These are phyloP conservation scores for Prosopis cineraria DNA, from an alignment of 306 rosid genomes.

Conservation along the genomic window DNA sequence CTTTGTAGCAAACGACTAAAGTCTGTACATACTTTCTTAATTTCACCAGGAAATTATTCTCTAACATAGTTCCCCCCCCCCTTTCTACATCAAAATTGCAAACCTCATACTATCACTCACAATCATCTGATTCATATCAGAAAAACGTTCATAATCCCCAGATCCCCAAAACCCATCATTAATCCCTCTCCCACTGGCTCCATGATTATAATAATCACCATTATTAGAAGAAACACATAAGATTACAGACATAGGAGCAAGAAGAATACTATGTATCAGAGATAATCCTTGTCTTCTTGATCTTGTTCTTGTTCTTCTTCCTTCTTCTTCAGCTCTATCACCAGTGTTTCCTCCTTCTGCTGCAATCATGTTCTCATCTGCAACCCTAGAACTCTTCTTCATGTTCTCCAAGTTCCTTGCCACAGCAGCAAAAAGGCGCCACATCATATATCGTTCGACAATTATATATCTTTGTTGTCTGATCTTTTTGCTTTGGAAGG, in stretches of 20 bases:
- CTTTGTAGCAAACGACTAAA: neutral
- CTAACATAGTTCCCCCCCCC: neutral
- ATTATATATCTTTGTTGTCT: neutral
- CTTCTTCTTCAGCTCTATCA: conserved; percentile 22
- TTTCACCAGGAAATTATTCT: neutral
- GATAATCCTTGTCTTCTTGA: conserved; percentile 59
- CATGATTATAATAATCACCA: neutral
- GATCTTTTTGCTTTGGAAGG: neutral
- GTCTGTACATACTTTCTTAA: neutral
- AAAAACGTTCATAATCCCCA: conserved; percentile 60
- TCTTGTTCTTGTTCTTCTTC: conserved; percentile 40
- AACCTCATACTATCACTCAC: conserved; percentile 86
- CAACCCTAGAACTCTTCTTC: conserved; percentile 72
- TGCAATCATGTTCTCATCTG: conserved; percentile 81
- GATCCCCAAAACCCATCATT: conserved; percentile 71
- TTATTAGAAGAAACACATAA: conserved; percentile 56
- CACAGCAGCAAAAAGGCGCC: conserved; percentile 40
- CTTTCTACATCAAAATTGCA: conserved; percentile 75
- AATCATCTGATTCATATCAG: conserved; percentile 73
- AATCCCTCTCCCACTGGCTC: conserved; percentile 43
- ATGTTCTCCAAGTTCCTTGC: conserved; percentile 49
- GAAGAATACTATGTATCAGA: conserved; percentile 50
- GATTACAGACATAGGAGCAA: conserved; percentile 65
- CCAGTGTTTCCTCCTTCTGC: conserved; percentile 41
- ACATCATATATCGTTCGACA: conserved; percentile 11